Base-by-base conservation (phyloP, 169 alveolate species). In the Cryptosporidium parvum region DNA sequence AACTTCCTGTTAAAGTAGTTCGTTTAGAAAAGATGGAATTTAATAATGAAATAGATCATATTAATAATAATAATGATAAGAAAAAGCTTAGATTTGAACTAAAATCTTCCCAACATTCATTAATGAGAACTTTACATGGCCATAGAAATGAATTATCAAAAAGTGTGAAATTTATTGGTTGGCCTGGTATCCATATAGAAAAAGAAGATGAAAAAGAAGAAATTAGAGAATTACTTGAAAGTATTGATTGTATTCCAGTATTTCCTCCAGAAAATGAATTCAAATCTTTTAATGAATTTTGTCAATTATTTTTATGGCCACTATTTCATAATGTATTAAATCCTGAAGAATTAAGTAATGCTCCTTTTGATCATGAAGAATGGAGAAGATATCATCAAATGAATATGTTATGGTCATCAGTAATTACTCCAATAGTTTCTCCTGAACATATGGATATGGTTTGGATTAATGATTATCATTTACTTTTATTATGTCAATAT, bases 381-480 rank as follows among this genome's bases (percentile, higher is more conserved):
- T 94, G 96, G 96, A 91, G 92, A 21, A 70, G 94, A 7, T 94
- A 92, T 75, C 92, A 73, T 42, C 86, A 73, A 37, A 73, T 73
- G 70, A 73, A 73, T 35, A 33, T 73, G 70, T 80, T 70, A 69
- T 85, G 80, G 96, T 94, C 75, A 86, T 92, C 91, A 84, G 85
- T 65, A 35, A 86, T 53, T 84, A 93, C 91, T 93, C 96, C 37
- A 45, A 75, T 53, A 48, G 86, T 35, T 93, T 91, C 39, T 69
- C 94, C 69, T 56, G 89, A 65, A 14, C 84, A 59, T 70, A 91
- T 67, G 86, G 92, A 94, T 80, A 73, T 95, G 84, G 94, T 97
- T 12, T 97, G 98, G 98, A 94, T 97, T 33, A 97, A 97, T 87
- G 99, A 96, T 93, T 94, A 95, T 91, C 95, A 95, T 44, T 92